A percentile compares a stretch with the other conserved stretches of the same genome.
These are phyloP conservation scores for Leccinum glutinopallens DNA, from an alignment of 1,284 basidiomycete genomes.

Conservation along the genomic window DNA sequence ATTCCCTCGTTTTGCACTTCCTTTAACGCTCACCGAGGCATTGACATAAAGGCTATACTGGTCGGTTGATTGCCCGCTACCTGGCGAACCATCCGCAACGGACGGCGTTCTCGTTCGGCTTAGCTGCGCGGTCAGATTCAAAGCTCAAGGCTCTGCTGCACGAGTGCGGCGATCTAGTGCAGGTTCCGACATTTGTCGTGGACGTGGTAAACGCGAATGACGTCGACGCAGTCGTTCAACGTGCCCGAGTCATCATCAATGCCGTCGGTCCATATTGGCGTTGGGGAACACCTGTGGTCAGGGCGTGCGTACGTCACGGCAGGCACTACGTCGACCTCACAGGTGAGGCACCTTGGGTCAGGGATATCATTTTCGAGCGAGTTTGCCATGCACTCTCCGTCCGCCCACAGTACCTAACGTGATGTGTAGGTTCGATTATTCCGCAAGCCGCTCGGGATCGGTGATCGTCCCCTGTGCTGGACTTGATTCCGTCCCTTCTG, in stretches of 20 bases:
- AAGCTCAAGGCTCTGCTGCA: conserved; percentile 53
- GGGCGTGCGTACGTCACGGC: conserved; percentile 45
- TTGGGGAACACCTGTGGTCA: conserved; percentile 66
- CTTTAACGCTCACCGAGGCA: conserved; percentile 11
- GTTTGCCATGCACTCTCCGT: conserved; percentile 23
- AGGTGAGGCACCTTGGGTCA: conserved; percentile 58
- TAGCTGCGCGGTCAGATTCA: conserved; percentile 60
- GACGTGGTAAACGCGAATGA: conserved; percentile 51
- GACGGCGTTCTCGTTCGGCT: conserved; percentile 57
- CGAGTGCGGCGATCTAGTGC: conserved; percentile 41
- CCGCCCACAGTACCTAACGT: conserved; percentile 9
- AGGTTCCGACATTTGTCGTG: conserved; percentile 48
- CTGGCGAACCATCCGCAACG: conserved; percentile 61
- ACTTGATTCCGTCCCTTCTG: conserved; percentile 64
- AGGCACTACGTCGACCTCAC: conserved; percentile 68
- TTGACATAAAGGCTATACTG: conserved; percentile 55
- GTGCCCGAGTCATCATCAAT: conserved; percentile 64
- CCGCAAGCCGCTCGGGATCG: conserved; percentile 53
- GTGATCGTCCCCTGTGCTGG: conserved; percentile 62
- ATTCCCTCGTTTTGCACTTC: conserved; percentile 5
- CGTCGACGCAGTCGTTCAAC: conserved; percentile 55
- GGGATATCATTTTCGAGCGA: conserved; percentile 49
- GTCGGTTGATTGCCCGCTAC: conserved; percentile 62
- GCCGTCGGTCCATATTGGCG: conserved; percentile 67
- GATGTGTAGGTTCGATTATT: conserved; percentile 50